Evolutionary conservation across 2,329 filamentous ascomycete genomes (phyloP).

Genomic region (Exophiala spinifera): DNA sequence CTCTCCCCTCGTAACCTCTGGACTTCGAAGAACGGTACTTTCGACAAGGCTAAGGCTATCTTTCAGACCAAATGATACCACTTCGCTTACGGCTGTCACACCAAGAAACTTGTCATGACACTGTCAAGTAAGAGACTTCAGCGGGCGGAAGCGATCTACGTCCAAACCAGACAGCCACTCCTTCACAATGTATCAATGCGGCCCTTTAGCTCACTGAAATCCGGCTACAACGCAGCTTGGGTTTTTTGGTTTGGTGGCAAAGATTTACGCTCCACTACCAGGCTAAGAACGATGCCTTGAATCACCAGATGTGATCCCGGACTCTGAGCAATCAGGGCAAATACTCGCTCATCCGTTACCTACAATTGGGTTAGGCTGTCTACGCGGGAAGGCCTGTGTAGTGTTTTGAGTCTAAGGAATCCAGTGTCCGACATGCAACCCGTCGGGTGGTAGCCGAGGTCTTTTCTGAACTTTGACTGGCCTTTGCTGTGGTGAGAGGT

Average conservation of each 20-base stretch:
- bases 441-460: background rate
- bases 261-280: background rate
- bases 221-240: background rate
- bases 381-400: too few species aligned
- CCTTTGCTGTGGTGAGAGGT: background rate
- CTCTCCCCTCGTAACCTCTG: background rate
- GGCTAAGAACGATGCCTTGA: background rate
- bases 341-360: too few species aligned
- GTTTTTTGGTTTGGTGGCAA: background rate
- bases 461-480: background rate
- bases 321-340: background rate
- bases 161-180: background rate
- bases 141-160: background rate
- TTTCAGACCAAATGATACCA: background rate
- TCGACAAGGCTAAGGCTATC: background rate
- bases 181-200: background rate
- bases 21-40: background rate
- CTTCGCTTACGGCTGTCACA: background rate
- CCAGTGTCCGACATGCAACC: background rate
- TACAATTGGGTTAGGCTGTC: too few species aligned
- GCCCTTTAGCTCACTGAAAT: background rate
- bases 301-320: background rate
- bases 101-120: background rate
- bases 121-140: background rate
- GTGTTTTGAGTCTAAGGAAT: background rate